A percentile compares a stretch with the other conserved stretches of the same genome.
Conservation (phyloP, 257 asterid species). For the Coffea canephora region DNA sequence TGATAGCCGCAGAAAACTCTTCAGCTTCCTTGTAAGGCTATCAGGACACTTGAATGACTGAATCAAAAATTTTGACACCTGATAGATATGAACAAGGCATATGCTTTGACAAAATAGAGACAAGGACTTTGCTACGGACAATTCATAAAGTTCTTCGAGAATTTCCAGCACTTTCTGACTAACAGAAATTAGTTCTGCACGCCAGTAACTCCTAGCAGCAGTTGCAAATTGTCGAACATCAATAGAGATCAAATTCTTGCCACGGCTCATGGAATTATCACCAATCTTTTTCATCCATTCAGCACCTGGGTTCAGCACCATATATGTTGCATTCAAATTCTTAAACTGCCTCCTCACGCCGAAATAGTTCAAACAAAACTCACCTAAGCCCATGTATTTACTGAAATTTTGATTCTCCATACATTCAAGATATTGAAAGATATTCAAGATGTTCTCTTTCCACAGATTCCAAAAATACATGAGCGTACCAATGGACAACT, state of each 20-base stretch:
- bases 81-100: conserved; percentile 35
- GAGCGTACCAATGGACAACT: conserved; percentile 39
- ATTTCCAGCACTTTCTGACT: conserved; percentile 45
- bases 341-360: conserved; percentile 40
- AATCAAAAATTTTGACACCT: conserved; percentile 29
- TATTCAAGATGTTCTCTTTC: conserved; percentile 26
- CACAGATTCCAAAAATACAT: conserved; percentile 46
- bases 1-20: conserved; percentile 24
- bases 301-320: conserved; percentile 49
- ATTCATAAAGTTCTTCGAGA: conserved; percentile 32
- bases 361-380: conserved; percentile 47
- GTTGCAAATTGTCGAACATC: conserved; percentile 39
- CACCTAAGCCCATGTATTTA: conserved; percentile 5
- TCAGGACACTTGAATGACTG: conserved; percentile 21
- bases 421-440: conserved; percentile 34
- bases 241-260: conserved; percentile 19
- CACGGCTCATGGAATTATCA: conserved; percentile 18
- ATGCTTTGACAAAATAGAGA: conserved; percentile 33
- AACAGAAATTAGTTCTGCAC: conserved; percentile 31
- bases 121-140: neutral
- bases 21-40: conserved; percentile 18
- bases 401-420: conserved; percentile 21
- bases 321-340: conserved; percentile 13
- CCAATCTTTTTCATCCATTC: conserved; percentile 45
- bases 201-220: conserved; percentile 45